Base-by-base conservation (phyloP, 352 stramenopile genomes). In the Globisporangium spinosum region DNA sequence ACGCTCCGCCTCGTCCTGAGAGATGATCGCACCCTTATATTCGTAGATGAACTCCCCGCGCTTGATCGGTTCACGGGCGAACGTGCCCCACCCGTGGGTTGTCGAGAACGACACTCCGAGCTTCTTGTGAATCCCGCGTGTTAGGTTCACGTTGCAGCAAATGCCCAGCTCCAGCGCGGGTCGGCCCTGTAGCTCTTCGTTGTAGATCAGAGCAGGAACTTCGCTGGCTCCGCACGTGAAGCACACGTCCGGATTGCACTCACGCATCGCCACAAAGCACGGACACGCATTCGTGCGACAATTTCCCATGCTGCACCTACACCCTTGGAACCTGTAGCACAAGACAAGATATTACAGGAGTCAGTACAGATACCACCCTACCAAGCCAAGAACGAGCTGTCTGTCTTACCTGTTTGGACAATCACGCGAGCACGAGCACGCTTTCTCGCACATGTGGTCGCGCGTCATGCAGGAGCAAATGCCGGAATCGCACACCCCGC, bases 361-460 rank as follows among this genome's bases (percentile, higher is more conserved):
- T 23, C 55, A 47, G 43, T 34, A 25, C 34, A 40, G 1, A 49
- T 7, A 54, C 20, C 8, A 49, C 29, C 4, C 22, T 29, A 60
- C 17, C 7, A 23, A 43, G 8, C 13, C 9, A n/a, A 47, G 45
- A 49, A 29, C n/a, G 10, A n/a, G 7, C 2, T 7, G 10, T n/a
- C 2, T 32, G n/a, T 67, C 76, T 20, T 67, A 89, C 78, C 86
- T 75, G 58, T 93, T 94, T 13, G 79, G 74, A 51, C 86, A 94
- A 63, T 93, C 77, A 6, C 77, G 80, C 4, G 86, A 89, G 64
- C 86, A 94, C n/a, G 84, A 91, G 67, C 86, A 94, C 55, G 86
- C 84, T 69, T 91, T 93, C 57, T 93, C 83, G 45, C 86, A 94
- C 58, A 78, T 92, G 69, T 94, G 86, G 55, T 92, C 79, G 51